Base-by-base conservation (phyloP, 441 rosid genomes). In the Dalechampia spathulata region DNA sequence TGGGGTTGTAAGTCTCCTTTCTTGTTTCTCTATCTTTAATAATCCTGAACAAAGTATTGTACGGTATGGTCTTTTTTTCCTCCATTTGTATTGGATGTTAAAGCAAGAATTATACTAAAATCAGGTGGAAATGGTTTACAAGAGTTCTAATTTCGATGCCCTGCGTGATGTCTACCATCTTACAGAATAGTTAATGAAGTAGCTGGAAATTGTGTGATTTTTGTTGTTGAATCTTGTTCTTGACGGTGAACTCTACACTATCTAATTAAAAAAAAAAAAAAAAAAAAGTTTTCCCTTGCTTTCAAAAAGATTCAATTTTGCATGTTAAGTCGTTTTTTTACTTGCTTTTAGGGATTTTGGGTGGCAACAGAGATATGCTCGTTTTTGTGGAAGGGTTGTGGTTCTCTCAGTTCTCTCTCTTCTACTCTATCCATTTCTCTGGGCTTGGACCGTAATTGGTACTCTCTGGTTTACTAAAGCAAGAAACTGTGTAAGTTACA, bases 371-470 rank as follows among this genome's bases (percentile, higher is more conserved):
- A 78, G 93, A 44, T 75, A 87, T 72, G 89, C 85, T 49, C 85
- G 92, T 68, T 93, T 90, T 73, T 79, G 88, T 75, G 99, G 99
- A 62, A 78, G 99, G 73, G 63, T 90, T 47, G 93, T 81, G 40
- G 95, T 93, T 45, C 78, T 93, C 46, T 94, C 96, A 37, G 48
- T 86, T 51, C 72, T 94, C 20, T 81, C 94, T 19, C 72, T 94
- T 55, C 69, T 90, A 36, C 81, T 94, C 28, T 94, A 90, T 73
- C 99, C 99, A 13, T 94, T 87, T 75, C 82, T 90, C 51, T 94
- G 96, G 97, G 91, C 82, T 38, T 94, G 99, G 99, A 94, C 99
- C 60, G 66, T 94, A 49, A 80, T 83, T 21, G 99, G 98, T 54
- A 84, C 96, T 28, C 64, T 83, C 12, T 94, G 99, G 99, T 94